A percentile compares a stretch with the other conserved stretches of the same genome.
Evolutionary conservation across 768 basidiomycete genomes (phyloP).

Genomic region (Vishniacozyma victoriae): DNA sequence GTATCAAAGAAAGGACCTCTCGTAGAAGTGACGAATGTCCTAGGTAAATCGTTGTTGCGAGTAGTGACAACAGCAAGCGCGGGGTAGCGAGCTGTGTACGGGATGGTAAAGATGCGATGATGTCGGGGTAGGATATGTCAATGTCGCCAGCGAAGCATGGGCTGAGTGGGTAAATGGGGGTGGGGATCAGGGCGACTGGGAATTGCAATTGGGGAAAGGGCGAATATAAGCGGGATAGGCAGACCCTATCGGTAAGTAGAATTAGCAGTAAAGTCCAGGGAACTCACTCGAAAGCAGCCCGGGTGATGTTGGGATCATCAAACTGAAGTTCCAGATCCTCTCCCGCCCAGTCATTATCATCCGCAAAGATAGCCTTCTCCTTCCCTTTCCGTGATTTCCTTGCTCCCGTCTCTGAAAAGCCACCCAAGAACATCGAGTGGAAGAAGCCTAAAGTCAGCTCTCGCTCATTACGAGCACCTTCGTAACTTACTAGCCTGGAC

Average conservation of each 20-base stretch:
- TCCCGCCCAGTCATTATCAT: conserved; percentile 19
- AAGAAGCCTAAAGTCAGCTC: conserved; percentile 63
- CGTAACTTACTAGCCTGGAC: conserved; percentile 71
- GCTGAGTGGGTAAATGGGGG: conserved; percentile 64
- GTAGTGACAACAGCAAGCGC: conserved; percentile 72
- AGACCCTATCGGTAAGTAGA: conserved; percentile 55
- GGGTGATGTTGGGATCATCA: conserved; percentile 80
- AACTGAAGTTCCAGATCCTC: conserved; percentile 67
- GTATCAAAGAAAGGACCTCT: conserved; percentile 64
- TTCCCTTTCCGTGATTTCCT: conserved; percentile 16
- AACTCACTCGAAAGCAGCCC: conserved; percentile 86
- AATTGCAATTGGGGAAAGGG: conserved; percentile 71
- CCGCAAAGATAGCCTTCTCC: conserved; percentile 8
- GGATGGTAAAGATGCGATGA: conserved; percentile 46
- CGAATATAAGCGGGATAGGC: conserved; percentile 79
- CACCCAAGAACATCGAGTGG: conserved; percentile 69
- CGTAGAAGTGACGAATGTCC: conserved; percentile 71
- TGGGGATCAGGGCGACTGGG: conserved; percentile 61
- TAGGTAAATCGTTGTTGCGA: conserved; percentile 80
- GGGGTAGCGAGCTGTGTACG: conserved; percentile 71
- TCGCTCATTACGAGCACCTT: not conserved
- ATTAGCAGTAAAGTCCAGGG: not conserved
- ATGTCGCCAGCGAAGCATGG: conserved; percentile 32
- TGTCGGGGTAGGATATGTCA: conserved; percentile 12
- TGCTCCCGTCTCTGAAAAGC: conserved; percentile 34